Conservation (phyloP, 2,329 filamentous ascomycete species). For the Xylariaceae sp. region DNA sequence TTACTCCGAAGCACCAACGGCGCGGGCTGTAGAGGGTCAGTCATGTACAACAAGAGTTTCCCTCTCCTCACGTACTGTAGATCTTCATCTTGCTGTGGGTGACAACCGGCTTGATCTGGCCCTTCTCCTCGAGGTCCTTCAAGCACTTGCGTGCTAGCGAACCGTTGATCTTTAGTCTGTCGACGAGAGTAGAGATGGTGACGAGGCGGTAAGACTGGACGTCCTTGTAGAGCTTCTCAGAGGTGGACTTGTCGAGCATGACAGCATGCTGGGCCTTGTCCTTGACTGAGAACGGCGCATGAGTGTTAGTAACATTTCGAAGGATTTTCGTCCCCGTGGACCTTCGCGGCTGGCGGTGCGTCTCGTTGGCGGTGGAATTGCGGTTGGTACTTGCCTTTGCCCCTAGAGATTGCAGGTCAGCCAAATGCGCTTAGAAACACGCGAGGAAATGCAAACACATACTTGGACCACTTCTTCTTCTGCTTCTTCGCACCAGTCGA, state of each 20-base stretch:
- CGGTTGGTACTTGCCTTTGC: constrained; percentile 22
- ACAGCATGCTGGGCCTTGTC: constrained; percentile 99
- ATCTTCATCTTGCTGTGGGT: constrained; percentile 96
- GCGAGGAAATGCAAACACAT: constrained; percentile 40
- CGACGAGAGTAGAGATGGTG: constrained; percentile 96
- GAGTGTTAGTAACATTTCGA: constrained; percentile 13
- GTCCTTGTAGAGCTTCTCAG: constrained; percentile 99
- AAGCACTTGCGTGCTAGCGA: constrained; percentile 87
- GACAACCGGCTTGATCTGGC: constrained; percentile 96
- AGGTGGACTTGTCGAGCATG: constrained; percentile 94
- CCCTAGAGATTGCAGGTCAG: constrained; percentile 11
- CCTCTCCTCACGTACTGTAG: constrained; percentile 60
- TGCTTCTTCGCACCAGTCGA: constrained; percentile 66
- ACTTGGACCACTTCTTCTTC: constrained; percentile 71
- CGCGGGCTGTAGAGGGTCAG: constrained; percentile 21
- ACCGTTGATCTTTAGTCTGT: constrained; percentile 99
- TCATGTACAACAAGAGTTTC: constrained; percentile 2
- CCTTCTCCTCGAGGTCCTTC: constrained; percentile 92
- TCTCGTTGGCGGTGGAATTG: constrained; percentile 9
- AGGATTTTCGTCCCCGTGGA: not conserved
- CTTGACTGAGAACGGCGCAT: constrained; percentile 60
- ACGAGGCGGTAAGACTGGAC: constrained; percentile 99
- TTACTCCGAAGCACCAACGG: constrained; percentile 27
- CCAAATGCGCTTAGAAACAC: constrained; percentile 14
- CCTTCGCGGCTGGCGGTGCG: constrained; percentile 7